Evolutionary conservation across 805 yeast genomes (phyloP).

Genomic region (Candida boleticola): DNA sequence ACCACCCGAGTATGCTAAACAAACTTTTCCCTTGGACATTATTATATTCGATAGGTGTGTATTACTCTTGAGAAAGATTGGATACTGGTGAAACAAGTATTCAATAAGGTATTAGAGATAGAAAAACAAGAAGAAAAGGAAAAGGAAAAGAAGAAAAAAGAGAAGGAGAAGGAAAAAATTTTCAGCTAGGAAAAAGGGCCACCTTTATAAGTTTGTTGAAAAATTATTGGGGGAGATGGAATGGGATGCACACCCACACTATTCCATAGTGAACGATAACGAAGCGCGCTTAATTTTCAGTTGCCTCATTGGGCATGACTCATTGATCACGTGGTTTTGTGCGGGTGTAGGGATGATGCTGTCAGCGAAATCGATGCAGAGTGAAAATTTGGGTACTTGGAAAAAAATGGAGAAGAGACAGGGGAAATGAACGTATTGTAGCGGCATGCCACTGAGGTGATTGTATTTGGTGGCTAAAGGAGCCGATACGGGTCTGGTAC

Average conservation of each 20-base stretch:
- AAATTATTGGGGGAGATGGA: constrained; percentile 3
- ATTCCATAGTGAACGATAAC: constrained; percentile 16
- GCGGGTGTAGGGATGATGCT: constrained; percentile 1
- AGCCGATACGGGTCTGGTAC: background rate
- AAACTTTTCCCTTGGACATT: constrained; percentile 98
- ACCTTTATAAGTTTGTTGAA: constrained; percentile 9
- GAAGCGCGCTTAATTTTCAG: constrained; percentile 26
- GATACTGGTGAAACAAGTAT: background rate
- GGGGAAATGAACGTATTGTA: background rate
- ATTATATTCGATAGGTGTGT: constrained; percentile 4
- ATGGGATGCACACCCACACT: too few relatives aligned
- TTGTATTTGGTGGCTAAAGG: background rate
- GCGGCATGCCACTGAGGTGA: too few relatives aligned
- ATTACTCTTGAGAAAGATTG: background rate
- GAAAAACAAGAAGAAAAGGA: too few relatives aligned
- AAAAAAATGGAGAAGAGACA: background rate
- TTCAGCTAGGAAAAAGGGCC: constrained; percentile 3
- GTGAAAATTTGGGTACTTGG: background rate
- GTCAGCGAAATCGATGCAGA: background rate
- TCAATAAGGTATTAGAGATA: background rate
- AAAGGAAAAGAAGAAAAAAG: constrained; percentile 6
- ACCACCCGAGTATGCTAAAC: constrained; percentile 99
- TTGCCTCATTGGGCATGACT: constrained; percentile 27
- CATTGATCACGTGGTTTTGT: constrained; percentile 10
- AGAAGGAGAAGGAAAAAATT: constrained; percentile 9